Evolutionary conservation across 23 red algal genomes (phyloP).

Genomic region (Agarophyton chilense): DNA sequence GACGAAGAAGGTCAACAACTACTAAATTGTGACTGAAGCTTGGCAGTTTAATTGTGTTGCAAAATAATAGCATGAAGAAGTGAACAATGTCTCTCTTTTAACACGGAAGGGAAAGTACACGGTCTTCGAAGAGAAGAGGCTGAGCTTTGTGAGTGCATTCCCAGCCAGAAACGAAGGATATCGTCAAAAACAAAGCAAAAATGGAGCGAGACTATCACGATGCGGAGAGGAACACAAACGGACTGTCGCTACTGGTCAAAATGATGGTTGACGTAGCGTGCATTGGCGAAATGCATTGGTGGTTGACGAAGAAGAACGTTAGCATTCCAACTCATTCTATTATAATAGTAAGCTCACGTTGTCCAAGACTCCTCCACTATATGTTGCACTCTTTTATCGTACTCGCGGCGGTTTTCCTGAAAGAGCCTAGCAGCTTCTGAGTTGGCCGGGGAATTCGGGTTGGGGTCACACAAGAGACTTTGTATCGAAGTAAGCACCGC

Average conservation of each 20-base stretch:
- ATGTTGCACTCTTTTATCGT: conserved; percentile 92
- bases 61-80: neutral
- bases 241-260: neutral
- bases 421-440: conserved; percentile 92
- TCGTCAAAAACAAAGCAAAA: neutral
- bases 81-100: neutral
- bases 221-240: neutral
- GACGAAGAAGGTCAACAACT: neutral
- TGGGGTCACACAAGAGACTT: conserved; percentile 98
- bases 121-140: neutral
- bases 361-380: conserved; percentile 98
- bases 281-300: neutral
- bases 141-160: neutral
- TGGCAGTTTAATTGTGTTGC: neutral
- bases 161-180: neutral
- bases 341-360: neutral
- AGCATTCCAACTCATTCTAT: neutral
- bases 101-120: neutral
- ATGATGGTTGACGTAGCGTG: neutral
- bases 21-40: neutral
- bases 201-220: neutral
- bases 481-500: conserved; percentile 99
- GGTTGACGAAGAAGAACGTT: neutral
- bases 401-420: conserved; percentile 97
- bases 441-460: conserved; percentile 99